A percentile compares a stretch with the other conserved stretches of the same genome.
Evolutionary conservation across 2,329 filamentous ascomycete genomes (phyloP).

Genomic region (Beauveria rudraprayagi): DNA sequence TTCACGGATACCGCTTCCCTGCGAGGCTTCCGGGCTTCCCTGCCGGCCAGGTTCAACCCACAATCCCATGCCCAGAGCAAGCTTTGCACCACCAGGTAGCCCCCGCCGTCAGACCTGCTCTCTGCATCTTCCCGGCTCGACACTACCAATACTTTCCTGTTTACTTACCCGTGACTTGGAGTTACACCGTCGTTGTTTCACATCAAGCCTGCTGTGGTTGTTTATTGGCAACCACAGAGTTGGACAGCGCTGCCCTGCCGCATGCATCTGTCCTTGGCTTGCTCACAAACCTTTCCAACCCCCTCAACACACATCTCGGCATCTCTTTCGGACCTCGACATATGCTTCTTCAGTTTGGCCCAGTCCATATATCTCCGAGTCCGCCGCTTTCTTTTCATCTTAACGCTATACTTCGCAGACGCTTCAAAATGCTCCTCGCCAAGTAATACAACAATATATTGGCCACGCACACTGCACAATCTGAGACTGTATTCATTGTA

Average conservation of each 20-base stretch:
- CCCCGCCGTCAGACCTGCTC: slow-evolving; percentile 3
- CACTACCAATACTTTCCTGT: not conserved
- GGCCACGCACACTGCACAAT: not conserved
- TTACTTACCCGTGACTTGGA: not conserved
- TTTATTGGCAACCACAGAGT: slow-evolving; percentile 1
- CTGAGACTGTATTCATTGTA: not conserved
- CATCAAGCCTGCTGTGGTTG: slow-evolving; percentile 8
- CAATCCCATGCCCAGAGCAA: not conserved
- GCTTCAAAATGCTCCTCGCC: slow-evolving; percentile 2
- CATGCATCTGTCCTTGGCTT: slow-evolving; percentile 8
- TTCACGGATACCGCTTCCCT: not conserved
- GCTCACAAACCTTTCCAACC: not conserved
- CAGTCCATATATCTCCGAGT: not conserved
- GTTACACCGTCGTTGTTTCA: slow-evolving; percentile 10
- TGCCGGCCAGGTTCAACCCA: not conserved
- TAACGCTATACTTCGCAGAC: not conserved
- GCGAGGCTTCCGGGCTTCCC: not conserved
- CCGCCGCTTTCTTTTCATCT: not conserved
- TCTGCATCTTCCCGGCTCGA: not conserved
- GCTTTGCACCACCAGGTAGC: slow-evolving; percentile 2
- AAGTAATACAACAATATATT: slow-evolving; percentile 8
- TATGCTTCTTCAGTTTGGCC: not conserved
- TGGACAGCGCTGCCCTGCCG: slow-evolving; percentile 4
- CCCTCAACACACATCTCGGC: not conserved
- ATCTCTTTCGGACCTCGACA: not conserved